These are phyloP conservation scores for Aureobasidium sp. DNA, from an alignment of 2,329 filamentous ascomycete genomes.

Conservation along the genomic window DNA sequence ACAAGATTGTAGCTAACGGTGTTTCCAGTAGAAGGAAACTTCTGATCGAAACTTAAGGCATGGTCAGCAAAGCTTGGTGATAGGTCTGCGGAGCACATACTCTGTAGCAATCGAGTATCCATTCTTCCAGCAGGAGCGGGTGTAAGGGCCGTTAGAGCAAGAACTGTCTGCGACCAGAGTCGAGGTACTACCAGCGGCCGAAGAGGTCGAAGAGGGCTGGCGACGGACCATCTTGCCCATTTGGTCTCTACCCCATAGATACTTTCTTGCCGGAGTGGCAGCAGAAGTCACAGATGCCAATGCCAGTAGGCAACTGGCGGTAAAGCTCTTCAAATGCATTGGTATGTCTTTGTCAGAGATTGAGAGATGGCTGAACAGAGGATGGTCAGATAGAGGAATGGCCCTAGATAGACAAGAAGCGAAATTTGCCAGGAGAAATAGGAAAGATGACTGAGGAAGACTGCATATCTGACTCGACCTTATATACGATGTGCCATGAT, in stretches of 20 bases:
- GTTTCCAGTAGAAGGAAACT: constrained; percentile 34
- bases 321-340: constrained; percentile 14
- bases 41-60: constrained; percentile 31
- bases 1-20: constrained; percentile 30
- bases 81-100: not conserved
- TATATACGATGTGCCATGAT: not conserved
- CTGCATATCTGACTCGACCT: not conserved
- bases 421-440: not conserved
- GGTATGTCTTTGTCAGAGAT: not conserved
- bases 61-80: not conserved
- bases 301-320: constrained; percentile 14
- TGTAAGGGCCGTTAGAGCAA: constrained; percentile 35
- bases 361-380: not conserved
- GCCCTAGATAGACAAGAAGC: not conserved
- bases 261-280: constrained; percentile 1
- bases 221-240: constrained; percentile 16
- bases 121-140: constrained; percentile 36
- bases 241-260: constrained; percentile 16
- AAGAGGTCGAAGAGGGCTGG: not conserved
- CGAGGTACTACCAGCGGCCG: not conserved
- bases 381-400: not conserved
- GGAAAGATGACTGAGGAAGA: not conserved
- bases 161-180: constrained; percentile 20
- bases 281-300: constrained; percentile 10
- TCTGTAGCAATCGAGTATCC: constrained; percentile 40